Percentiles rank a stretch among this genome's conserved stretches.
These are phyloP conservation scores for Pontederia paniculata DNA, from an alignment of 176 grass and related monocot genomes.

Conservation along the genomic window DNA sequence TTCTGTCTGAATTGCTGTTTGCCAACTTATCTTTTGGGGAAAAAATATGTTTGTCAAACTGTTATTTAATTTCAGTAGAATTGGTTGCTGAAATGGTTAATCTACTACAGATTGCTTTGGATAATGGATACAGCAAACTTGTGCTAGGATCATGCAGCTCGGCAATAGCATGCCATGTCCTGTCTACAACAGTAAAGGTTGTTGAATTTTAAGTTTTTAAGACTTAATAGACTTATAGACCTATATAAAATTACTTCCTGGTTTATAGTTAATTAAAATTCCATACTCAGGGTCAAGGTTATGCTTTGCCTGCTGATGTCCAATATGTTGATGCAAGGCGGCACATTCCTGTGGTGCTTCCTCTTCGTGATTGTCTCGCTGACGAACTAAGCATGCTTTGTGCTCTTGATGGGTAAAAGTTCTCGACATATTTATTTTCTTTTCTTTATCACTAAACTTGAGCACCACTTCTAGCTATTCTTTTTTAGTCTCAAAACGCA, in stretches of 20 bases:
- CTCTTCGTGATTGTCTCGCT: constrained; percentile 59
- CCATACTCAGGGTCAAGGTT: constrained; percentile 62
- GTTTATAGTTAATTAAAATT: neutral
- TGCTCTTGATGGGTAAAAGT: constrained; percentile 42
- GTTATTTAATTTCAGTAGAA: neutral
- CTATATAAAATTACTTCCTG: neutral
- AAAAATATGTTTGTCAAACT: neutral
- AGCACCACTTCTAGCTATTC: constrained; percentile 15
- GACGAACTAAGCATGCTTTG: constrained; percentile 64
- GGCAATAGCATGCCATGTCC: constrained; percentile 65
- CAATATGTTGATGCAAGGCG: constrained; percentile 79
- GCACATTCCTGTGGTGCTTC: constrained; percentile 69
- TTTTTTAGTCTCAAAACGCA: constrained; percentile 58
- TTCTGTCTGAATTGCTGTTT: neutral
- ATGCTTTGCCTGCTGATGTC: constrained; percentile 88
- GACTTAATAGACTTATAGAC: neutral
- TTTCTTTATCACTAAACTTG: neutral
- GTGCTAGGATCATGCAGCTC: constrained; percentile 77
- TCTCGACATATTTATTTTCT: neutral
- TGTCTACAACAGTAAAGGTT: constrained; percentile 82
- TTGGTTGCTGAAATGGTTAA: neutral
- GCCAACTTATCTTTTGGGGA: neutral
- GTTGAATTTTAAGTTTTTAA: neutral
- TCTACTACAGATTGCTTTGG: constrained; percentile 45
- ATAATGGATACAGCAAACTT: constrained; percentile 70